Evolutionary conservation across 148 eudicot species (phyloP), one percentile per base, ranked within the genome.

Genomic region (Diospyros lotus): DNA sequence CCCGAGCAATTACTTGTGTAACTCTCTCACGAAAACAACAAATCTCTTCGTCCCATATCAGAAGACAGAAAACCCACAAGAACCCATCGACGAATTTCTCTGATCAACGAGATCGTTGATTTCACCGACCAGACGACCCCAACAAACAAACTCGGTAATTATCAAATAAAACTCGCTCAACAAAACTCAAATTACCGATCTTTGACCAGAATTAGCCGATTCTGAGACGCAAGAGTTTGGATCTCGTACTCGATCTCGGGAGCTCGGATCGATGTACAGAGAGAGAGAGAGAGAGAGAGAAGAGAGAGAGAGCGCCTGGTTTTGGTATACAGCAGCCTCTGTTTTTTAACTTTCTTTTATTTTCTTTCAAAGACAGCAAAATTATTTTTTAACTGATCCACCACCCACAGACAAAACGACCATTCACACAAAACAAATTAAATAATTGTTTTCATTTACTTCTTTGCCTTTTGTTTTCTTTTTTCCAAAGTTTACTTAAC

Each of bases 261-360:
- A 87, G 86, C 83, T 80, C 74, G 72, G 84, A 86, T 81, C 82
- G 80, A 77, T 80, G 81, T 87, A 87, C 87, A 81, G 48, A 77
- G 80, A 53, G 69, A 61, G 64, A 58, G 71, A 56, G 44, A 52
- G 55, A 41, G 43, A 62, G 43, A 68, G 43, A 72, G 43, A 72
- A 77, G 50, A 60, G 43, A 69, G 72, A 77, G 74, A 72, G 67
- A 64, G 84, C 82, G 78, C 63, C 87, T 83, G 86, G 87, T 84
- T 79, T 91, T 85, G 87, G 89, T 88, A 84, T 84, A 75, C 75
- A 81, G 87, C 96, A 81, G 91, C 92, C 88, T 93, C 88, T 88
- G 28, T 28, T 89, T 91, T 80, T 70, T 51, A 52, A 28, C 54
- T 76, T 51, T 66, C 15, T 54, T 69, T 67, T 55, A 55, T 62